Conservation (phyloP, 441 rosid genomes). For the Brassica balearica region DNA sequence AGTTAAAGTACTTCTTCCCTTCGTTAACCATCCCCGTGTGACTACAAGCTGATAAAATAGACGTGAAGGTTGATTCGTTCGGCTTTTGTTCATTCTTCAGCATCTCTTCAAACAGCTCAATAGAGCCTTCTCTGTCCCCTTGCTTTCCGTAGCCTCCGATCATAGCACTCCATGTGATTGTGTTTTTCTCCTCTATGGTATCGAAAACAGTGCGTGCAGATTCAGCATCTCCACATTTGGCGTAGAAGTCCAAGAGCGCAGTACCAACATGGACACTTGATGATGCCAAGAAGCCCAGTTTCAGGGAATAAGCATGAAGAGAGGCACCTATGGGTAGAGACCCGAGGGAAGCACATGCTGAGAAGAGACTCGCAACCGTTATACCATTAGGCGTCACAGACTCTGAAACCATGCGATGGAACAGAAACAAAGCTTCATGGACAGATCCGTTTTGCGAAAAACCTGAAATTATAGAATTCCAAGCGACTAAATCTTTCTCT, state of each 20-base stretch:
- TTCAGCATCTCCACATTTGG: conserved; percentile 67
- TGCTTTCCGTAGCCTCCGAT: conserved; percentile 69
- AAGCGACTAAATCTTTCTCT: conserved; percentile 56
- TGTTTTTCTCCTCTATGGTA: conserved; percentile 56
- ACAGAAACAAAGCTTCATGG: conserved; percentile 50
- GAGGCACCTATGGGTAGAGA: conserved; percentile 58
- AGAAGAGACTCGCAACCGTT: conserved; percentile 59
- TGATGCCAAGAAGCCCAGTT: conserved; percentile 53
- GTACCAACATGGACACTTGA: conserved; percentile 64
- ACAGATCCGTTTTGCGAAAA: conserved; percentile 60
- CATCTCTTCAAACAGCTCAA: conserved; percentile 61
- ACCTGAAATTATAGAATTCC: conserved; percentile 71
- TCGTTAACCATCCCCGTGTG: conserved; percentile 66
- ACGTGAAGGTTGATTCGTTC: conserved; percentile 64
- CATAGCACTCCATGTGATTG: conserved; percentile 77
- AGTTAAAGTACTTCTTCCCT: conserved; percentile 59
- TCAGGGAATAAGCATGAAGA: conserved; percentile 67
- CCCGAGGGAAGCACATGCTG: conserved; percentile 62
- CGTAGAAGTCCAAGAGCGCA: conserved; percentile 64
- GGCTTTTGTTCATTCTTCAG: conserved; percentile 55
- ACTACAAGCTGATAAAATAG: conserved; percentile 63
- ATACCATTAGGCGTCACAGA: conserved; percentile 60
- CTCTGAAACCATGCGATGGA: conserved; percentile 55
- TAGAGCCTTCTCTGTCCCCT: conserved; percentile 55
- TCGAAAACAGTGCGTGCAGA: conserved; percentile 67